Percentiles rank a stretch among this genome's conserved stretches.
phyloP scores from a whole-genome alignment of 2,329 filamentous ascomycete species.

The Sarocladium kiliense region DNA sequence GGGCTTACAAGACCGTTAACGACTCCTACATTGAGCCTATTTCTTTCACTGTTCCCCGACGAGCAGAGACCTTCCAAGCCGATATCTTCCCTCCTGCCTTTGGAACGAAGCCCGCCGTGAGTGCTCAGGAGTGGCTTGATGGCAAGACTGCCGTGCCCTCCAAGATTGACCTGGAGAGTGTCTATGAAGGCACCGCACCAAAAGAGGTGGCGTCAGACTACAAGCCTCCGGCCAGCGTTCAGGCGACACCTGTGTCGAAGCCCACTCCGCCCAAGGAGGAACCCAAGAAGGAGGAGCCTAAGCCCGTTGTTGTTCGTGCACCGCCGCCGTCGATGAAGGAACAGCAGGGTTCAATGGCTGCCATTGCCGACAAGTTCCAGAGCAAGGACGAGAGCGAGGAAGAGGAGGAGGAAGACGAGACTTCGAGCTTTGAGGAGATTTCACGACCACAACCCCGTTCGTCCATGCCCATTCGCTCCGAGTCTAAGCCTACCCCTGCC shows the following conservation, averaged over 20 bases:
- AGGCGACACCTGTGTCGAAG: constrained; percentile 39
- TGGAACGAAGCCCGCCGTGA: constrained; percentile 76
- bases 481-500: constrained; percentile 31
- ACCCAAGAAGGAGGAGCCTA: constrained; percentile 51
- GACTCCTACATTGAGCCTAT: constrained; percentile 93
- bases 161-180: constrained; percentile 88
- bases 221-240: constrained; percentile 43
- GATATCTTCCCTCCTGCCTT: constrained; percentile 90
- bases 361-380: constrained; percentile 80
- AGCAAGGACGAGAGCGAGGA: constrained; percentile 64
- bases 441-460: constrained; percentile 66
- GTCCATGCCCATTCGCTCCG: constrained; percentile 29
- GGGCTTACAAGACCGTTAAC: constrained; percentile 95
- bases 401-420: constrained; percentile 58
- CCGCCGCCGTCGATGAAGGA: constrained; percentile 70
- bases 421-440: constrained; percentile 83
- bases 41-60: constrained; percentile 91
- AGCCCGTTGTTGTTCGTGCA: constrained; percentile 36
- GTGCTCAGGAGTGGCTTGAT: constrained; percentile 74
- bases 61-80: constrained; percentile 91
- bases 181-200: constrained; percentile 80
- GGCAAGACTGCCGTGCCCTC: constrained; percentile 81
- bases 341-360: constrained; percentile 81
- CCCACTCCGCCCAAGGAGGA: constrained; percentile 28
- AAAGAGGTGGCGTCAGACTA: constrained; percentile 70